Percentiles rank a stretch among this genome's conserved stretches.
These are phyloP conservation scores for Stenogyne calaminthoides DNA, from an alignment of 305 asterid species.

Conservation along the genomic window DNA sequence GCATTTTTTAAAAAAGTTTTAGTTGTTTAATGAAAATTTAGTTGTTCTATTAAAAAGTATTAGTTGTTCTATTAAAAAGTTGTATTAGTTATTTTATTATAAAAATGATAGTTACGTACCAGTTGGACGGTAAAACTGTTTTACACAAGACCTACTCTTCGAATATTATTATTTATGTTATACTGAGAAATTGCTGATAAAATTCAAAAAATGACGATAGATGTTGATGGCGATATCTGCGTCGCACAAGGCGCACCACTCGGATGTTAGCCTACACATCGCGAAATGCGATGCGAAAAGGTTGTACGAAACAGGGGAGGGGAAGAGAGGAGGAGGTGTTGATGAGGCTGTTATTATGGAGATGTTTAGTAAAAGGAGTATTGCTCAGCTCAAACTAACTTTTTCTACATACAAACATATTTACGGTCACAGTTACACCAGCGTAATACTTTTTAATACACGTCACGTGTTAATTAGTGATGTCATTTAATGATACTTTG, in stretches of 20 bases:
- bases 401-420: slow-evolving; percentile 59
- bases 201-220: slow-evolving; percentile 27
- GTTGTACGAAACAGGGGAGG: slow-evolving; percentile 71
- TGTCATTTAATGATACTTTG: background rate
- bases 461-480: background rate
- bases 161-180: background rate
- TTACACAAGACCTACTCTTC: background rate
- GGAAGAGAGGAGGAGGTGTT: slow-evolving; percentile 40
- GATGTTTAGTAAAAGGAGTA: slow-evolving; percentile 76
- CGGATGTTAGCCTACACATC: slow-evolving; percentile 68
- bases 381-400: slow-evolving; percentile 59
- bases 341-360: slow-evolving; percentile 70
- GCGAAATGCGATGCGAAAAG: slow-evolving; percentile 76
- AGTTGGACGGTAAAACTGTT: too few species aligned
- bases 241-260: slow-evolving; percentile 72
- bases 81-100: background rate
- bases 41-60: too few species aligned
- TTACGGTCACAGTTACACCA: slow-evolving; percentile 69
- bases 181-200: background rate
- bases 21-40: too few species aligned
- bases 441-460: slow-evolving; percentile 36
- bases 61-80: background rate
- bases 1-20: background rate
- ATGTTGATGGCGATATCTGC: slow-evolving; percentile 69
- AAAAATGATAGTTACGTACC: background rate